phyloP scores from a whole-genome alignment of 768 basidiomycete genomes.

The Rhizopogon sp. region DNA sequence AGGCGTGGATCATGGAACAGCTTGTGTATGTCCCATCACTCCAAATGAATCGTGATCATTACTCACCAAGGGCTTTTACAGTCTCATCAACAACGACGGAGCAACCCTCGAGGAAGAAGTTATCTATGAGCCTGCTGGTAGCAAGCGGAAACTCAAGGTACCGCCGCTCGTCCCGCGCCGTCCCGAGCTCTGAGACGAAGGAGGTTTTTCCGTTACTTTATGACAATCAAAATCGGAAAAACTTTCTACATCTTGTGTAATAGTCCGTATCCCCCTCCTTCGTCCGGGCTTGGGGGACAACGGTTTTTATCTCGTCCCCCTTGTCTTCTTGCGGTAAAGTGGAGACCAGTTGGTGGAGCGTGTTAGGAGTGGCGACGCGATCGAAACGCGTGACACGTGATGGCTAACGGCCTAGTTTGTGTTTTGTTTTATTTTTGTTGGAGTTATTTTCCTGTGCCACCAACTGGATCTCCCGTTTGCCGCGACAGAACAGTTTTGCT shows the following conservation, averaged over 20 bases:
- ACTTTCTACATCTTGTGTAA: slow-evolving; percentile 42
- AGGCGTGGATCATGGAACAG: slow-evolving; percentile 91
- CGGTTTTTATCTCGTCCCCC: slow-evolving; percentile 75
- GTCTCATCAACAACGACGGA: slow-evolving; percentile 65
- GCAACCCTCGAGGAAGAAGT: slow-evolving; percentile 76
- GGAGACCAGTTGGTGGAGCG: slow-evolving; percentile 31
- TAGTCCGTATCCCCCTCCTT: slow-evolving; percentile 81
- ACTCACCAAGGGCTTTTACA: slow-evolving; percentile 21
- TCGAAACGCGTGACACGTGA: slow-evolving; percentile 18
- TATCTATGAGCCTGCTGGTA: slow-evolving; percentile 63
- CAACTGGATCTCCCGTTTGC: slow-evolving; percentile 32
- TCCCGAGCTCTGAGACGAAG: slow-evolving; percentile 95
- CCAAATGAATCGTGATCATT: not conserved
- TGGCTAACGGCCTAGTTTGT: slow-evolving; percentile 32
- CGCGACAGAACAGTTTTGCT: slow-evolving; percentile 27
- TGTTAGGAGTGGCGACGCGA: slow-evolving; percentile 29
- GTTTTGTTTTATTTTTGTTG: slow-evolving; percentile 13
- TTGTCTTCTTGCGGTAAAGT: slow-evolving; percentile 44
- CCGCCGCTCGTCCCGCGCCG: slow-evolving; percentile 79
- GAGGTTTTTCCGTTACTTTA: slow-evolving; percentile 48
- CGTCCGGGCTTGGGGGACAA: slow-evolving; percentile 90
- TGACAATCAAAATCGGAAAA: slow-evolving; percentile 22
- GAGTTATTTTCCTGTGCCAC: slow-evolving; percentile 21
- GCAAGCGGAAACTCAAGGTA: slow-evolving; percentile 88
- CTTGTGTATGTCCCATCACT: slow-evolving; percentile 56